Evolutionary conservation across 805 yeast species (phyloP).

Genomic region (Komagataella pastoris): DNA sequence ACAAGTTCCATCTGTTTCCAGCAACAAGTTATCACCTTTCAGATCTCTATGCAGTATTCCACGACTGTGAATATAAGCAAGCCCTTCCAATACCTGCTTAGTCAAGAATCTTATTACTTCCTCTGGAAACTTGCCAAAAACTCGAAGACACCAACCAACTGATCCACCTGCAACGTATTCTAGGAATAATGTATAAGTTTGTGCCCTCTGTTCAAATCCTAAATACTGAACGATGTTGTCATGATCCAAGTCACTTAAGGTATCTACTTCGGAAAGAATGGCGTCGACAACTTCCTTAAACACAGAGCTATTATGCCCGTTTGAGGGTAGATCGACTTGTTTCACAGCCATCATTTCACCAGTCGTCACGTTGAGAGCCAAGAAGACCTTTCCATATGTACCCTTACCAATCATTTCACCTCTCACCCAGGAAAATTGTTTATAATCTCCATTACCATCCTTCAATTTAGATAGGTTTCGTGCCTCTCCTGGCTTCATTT

Average conservation of each 20-base stretch:
- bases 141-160: slow-evolving; percentile 71
- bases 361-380: slow-evolving; percentile 88
- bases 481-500: slow-evolving; percentile 64
- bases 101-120: slow-evolving; percentile 59
- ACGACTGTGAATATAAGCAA: slow-evolving; percentile 74
- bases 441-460: slow-evolving; percentile 53
- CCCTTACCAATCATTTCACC: slow-evolving; percentile 97
- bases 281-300: slow-evolving; percentile 63
- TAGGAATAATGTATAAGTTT: slow-evolving; percentile 72
- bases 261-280: slow-evolving; percentile 79
- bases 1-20: slow-evolving; percentile 87
- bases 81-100: slow-evolving; percentile 68
- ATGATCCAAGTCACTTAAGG: slow-evolving; percentile 89
- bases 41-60: slow-evolving; percentile 90
- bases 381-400: slow-evolving; percentile 86
- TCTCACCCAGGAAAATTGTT: slow-evolving; percentile 93
- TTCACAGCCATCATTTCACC: slow-evolving; percentile 99
- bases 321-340: slow-evolving; percentile 62
- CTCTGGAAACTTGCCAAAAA: slow-evolving; percentile 80
- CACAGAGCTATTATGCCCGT: slow-evolving; percentile 26
- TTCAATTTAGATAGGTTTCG: slow-evolving; percentile 52
- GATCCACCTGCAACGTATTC: slow-evolving; percentile 99
- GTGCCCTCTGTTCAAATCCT: slow-evolving; percentile 73
- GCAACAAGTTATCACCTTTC: slow-evolving; percentile 82
- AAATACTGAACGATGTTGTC: slow-evolving; percentile 89